Base-by-base conservation (phyloP, 306 rosid genomes). In the Mucuna pruriens region DNA sequence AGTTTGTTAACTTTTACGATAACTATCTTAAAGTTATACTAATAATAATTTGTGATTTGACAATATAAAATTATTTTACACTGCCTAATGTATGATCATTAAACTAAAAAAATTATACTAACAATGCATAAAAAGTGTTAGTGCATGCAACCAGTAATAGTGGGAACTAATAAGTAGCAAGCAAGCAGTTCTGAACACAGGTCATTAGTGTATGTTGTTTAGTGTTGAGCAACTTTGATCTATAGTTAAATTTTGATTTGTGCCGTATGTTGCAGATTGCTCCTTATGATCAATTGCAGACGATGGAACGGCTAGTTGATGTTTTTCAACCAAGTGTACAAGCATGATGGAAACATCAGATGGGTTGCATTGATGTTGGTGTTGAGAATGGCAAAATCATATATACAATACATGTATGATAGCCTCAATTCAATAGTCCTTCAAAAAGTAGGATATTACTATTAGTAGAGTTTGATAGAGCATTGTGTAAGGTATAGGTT, bases 271-370 rank as follows among this genome's bases (percentile, higher is more conserved):
- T 86, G 85, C 95, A 93, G 97, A 93, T 95, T 79, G 98, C 98
- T 71, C 98, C 98, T 52, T 93, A 93, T 77, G 98, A 95, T 83
- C 98, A 93, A 82, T 82, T 96, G 48, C 99, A 93, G 89, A 92
- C 85, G 62, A 87, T 96, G 62, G 99, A 96, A 86, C 84, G 99
- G 76, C 83, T 93, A 82, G 91, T 96, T 3, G 91, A 85, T 31
- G 80, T 75, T 86, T 90, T 84, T 84, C 82, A 33, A 63, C 83
- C 82, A 78, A 74, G 88, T 63, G 80, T 84, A 52, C 88, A 87
- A 90, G 88, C 91, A 73, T 82, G 82, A 80, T 80, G 75, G 15
- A 66, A 69, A 72, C 44, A 71, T 75, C 19, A 74, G n/a, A 40
- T 76, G 52, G 39, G 29, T 52, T 80, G 79, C 74, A 86, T 74